These are phyloP conservation scores for Pleurotus djamor DNA, from an alignment of 768 basidiomycete species.

Conservation along the genomic window DNA sequence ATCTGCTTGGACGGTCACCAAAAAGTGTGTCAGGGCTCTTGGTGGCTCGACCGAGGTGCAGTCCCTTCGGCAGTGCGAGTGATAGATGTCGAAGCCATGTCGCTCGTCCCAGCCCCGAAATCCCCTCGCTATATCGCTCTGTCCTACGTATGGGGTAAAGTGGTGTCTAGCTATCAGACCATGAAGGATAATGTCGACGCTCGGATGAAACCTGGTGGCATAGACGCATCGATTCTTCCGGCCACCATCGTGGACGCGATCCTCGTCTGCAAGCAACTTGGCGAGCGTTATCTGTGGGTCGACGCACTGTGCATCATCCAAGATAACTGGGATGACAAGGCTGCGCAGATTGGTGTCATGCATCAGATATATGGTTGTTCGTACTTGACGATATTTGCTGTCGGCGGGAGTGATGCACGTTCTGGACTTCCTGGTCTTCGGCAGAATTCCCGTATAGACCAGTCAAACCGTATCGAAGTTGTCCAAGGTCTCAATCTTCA, in stretches of 20 bases:
- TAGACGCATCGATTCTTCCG: background rate
- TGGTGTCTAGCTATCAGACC: background rate
- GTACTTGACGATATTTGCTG: background rate
- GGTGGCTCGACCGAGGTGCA: background rate
- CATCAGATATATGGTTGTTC: background rate
- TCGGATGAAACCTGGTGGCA: background rate
- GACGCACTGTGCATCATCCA: slow-evolving; percentile 1
- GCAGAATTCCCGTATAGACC: background rate
- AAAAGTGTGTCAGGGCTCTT: background rate
- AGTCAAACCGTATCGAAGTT: background rate
- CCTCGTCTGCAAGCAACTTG: background rate
- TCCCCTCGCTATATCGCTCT: background rate
- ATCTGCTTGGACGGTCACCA: background rate
- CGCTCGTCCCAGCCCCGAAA: background rate
- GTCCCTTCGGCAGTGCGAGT: background rate
- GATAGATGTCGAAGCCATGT: background rate
- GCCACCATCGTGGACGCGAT: background rate
- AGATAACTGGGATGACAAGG: background rate
- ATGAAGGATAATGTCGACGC: background rate
- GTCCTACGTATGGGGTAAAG: background rate
- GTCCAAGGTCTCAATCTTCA: background rate
- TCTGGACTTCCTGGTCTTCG: background rate
- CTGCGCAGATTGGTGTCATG: background rate
- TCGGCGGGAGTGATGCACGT: background rate
- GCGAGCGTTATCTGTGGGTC: slow-evolving; percentile 1